Conservation (phyloP, 2,329 filamentous ascomycete genomes). For the Alternaria brassicae region DNA sequence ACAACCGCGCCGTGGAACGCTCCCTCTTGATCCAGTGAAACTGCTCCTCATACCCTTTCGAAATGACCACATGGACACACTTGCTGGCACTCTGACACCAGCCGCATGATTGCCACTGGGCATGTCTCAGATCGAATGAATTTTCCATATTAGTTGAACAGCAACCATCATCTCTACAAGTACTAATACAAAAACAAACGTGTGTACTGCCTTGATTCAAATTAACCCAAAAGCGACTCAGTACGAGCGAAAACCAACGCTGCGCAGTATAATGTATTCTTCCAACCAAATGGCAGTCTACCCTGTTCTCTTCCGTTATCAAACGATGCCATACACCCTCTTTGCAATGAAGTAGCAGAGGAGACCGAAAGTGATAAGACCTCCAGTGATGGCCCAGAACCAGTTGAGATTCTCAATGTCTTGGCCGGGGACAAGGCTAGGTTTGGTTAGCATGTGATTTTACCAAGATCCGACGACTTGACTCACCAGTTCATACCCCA, state of each 20-base stretch:
- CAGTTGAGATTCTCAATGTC: constrained; percentile 71
- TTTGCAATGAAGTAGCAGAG: constrained; percentile 83
- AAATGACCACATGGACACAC: background rate
- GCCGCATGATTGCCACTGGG: background rate
- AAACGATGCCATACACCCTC: constrained; percentile 59
- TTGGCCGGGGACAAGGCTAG: constrained; percentile 83
- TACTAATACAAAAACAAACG: background rate
- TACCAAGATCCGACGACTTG: background rate
- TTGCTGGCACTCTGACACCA: background rate
- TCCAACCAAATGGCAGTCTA: background rate
- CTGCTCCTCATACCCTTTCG: background rate
- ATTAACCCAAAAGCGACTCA: background rate
- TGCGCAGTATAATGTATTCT: constrained; percentile 3
- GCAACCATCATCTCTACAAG: background rate
- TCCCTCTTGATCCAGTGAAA: background rate
- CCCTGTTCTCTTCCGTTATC: background rate
- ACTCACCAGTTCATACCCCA: constrained; percentile 87
- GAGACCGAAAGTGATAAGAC: constrained; percentile 78
- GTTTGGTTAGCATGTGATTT: constrained; percentile 7
- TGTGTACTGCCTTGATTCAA: background rate
- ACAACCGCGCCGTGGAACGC: background rate
- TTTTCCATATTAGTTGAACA: background rate
- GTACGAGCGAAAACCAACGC: background rate
- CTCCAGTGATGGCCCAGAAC: constrained; percentile 70
- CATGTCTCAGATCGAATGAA: background rate